These are phyloP conservation scores for Arthrinium phaeospermum DNA, from an alignment of 2,329 filamentous ascomycete genomes.

Conservation along the genomic window DNA sequence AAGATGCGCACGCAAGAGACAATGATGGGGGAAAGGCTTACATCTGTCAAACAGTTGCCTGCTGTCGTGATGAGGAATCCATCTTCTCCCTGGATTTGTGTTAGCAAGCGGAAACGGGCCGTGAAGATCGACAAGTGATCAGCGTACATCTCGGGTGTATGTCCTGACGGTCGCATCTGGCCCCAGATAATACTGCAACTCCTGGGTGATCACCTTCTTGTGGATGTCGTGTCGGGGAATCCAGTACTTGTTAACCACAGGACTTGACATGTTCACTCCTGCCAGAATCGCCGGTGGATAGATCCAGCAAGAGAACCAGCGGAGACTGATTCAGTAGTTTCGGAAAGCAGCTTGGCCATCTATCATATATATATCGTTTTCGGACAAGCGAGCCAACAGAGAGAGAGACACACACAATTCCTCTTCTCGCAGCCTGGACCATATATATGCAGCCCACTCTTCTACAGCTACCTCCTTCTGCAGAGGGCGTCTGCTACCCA, in stretches of 20 bases:
- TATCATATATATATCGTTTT: background rate
- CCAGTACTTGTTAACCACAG: slow-evolving; percentile 64
- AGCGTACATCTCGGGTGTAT: slow-evolving; percentile 59
- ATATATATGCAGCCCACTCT: background rate
- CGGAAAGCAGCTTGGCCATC: slow-evolving; percentile 30
- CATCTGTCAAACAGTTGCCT: slow-evolving; percentile 63
- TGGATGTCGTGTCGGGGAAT: slow-evolving; percentile 65
- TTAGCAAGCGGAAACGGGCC: slow-evolving; percentile 30
- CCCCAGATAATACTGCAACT: slow-evolving; percentile 64
- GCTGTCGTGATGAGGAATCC: slow-evolving; percentile 65
- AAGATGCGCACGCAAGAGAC: slow-evolving; percentile 29
- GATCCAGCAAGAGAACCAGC: background rate
- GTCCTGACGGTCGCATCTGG: slow-evolving; percentile 62
- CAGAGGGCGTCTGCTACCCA: background rate
- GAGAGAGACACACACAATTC: background rate
- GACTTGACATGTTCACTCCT: slow-evolving; percentile 41
- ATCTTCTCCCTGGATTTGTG: slow-evolving; percentile 58
- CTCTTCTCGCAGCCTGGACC: background rate
- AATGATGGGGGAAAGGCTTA: slow-evolving; percentile 42
- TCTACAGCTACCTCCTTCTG: background rate
- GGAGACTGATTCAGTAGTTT: slow-evolving; percentile 7
- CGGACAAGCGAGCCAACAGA: background rate
- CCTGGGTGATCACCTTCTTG: slow-evolving; percentile 64
- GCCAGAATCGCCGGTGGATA: background rate
- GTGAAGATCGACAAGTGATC: slow-evolving; percentile 22